Percentiles rank a stretch among this genome's conserved stretches.
Conservation (phyloP, 164 flowering plant genomes). For the Vitis cinerea region DNA sequence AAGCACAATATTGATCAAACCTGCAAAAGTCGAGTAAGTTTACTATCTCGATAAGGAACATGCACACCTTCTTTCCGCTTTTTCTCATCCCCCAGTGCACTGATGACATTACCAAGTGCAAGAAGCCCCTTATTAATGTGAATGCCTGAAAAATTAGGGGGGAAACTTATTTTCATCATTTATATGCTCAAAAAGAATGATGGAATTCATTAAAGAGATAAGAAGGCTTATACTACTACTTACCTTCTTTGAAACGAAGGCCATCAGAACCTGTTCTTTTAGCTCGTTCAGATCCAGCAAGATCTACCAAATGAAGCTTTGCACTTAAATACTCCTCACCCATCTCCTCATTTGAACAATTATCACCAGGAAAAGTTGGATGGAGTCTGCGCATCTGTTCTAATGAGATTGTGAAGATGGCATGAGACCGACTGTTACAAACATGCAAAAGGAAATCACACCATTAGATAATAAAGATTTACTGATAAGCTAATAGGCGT, state of each 20-base stretch:
- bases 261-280: constrained; percentile 94
- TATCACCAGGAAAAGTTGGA: constrained; percentile 30
- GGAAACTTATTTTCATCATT: not conserved
- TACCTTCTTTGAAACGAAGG: constrained; percentile 85
- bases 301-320: constrained; percentile 89
- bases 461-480: constrained; percentile 7
- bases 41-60: constrained; percentile 82
- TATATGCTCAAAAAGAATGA: not conserved
- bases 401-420: constrained; percentile 87
- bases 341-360: constrained; percentile 41
- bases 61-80: constrained; percentile 80
- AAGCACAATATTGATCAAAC: constrained; percentile 25
- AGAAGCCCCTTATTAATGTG: constrained; percentile 84
- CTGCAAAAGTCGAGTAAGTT: constrained; percentile 84
- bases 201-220: not conserved
- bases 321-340: constrained; percentile 77
- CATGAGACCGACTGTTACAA: constrained; percentile 77
- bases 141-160: constrained; percentile 44
- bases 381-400: constrained; percentile 65
- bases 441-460: constrained; percentile 13
- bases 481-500: not conserved
- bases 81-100: constrained; percentile 87
- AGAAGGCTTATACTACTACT: constrained; percentile 2
- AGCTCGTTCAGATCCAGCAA: constrained; percentile 92
- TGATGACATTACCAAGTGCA: constrained; percentile 84